phyloP scores from a whole-genome alignment of 306 rosid genomes.

The Comarum palustre region DNA sequence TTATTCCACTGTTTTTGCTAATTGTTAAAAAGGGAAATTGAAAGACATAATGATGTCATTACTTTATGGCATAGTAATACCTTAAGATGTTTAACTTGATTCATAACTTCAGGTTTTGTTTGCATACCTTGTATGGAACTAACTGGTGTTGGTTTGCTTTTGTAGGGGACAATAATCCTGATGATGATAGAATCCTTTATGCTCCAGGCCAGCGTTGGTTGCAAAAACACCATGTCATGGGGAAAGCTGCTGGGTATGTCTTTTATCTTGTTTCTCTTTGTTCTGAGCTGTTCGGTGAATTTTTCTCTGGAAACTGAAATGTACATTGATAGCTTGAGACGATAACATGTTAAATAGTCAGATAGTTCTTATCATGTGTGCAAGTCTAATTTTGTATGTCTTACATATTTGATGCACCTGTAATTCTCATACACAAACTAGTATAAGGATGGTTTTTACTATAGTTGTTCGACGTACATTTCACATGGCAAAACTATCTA shows the following conservation, averaged over 20 bases:
- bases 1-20: not conserved
- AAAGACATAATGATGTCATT: not conserved
- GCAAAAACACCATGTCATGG: conserved; percentile 61
- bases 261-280: not conserved
- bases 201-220: conserved; percentile 64
- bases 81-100: not conserved
- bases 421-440: not conserved
- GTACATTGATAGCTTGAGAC: not conserved
- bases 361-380: not conserved
- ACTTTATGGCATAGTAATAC: not conserved
- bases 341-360: not conserved
- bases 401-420: not conserved
- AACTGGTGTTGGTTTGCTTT: not conserved
- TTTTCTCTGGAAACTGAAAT: not conserved
- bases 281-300: not conserved
- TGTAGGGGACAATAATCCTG: conserved; percentile 59
- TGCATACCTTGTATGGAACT: not conserved
- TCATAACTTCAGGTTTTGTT: not conserved
- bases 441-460: not conserved
- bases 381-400: not conserved
- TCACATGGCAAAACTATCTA: not conserved
- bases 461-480: not conserved
- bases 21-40: not conserved
- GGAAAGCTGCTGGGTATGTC: conserved; percentile 69
- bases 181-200: conserved; percentile 59